Conservation (phyloP, 1,139 yeast genomes). For the Lodderomyces theae region DNA sequence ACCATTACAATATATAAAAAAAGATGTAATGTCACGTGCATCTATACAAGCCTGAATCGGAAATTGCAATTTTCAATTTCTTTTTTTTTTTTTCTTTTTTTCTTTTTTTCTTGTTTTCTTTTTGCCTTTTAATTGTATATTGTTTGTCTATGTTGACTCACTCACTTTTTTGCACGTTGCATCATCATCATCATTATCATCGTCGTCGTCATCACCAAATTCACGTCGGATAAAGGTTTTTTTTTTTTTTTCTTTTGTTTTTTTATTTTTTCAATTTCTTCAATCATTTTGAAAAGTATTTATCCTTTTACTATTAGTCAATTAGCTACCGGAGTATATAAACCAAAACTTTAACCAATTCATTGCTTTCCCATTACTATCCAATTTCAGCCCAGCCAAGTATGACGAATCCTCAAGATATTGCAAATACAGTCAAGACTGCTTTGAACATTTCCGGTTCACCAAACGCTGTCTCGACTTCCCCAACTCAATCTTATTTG, state of each 20-base stretch:
- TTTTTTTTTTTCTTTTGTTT: no score
- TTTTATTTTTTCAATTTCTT: no score
- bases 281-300: neutral
- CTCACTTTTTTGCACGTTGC: neutral
- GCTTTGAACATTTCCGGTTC: conserved; percentile 51
- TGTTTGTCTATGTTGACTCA: neutral
- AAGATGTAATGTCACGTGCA: conserved; percentile 1
- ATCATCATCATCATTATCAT: neutral
- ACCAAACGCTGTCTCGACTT: conserved; percentile 69
- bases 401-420: conserved; percentile 69
- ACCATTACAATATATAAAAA: neutral
- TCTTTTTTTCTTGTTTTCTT: neutral
- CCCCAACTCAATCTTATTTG: conserved; percentile 58
- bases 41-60: neutral
- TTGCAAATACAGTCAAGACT: conserved; percentile 56
- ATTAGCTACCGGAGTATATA: neutral
- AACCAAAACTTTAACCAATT: no score
- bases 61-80: conserved; percentile 1
- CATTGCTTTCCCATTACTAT: no score
- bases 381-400: neutral
- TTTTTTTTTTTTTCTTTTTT: neutral
- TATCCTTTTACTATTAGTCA: neutral
- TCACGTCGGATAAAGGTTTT: neutral
- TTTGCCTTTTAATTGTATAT: no score
- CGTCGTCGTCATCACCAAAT: no score